A percentile compares a stretch with the other conserved stretches of the same genome.
These are phyloP conservation scores for Pseudovirgaria hyperparasitica DNA, from an alignment of 2,329 filamentous ascomycete species.

Conservation along the genomic window DNA sequence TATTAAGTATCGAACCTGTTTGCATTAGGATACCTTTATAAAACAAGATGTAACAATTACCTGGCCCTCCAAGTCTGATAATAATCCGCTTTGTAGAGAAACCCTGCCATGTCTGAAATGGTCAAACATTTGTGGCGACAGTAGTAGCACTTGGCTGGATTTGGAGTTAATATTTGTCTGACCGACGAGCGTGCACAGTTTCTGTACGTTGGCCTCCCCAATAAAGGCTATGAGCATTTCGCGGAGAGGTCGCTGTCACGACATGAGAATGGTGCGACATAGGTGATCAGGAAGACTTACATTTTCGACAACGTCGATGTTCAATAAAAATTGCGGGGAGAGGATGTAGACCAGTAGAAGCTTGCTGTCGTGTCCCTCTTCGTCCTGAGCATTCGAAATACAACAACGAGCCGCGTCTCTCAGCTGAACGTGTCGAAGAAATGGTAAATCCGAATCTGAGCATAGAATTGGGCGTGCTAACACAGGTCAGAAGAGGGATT, in stretches of 20 bases:
- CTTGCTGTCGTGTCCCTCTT: slow-evolving; percentile 2
- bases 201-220: slow-evolving; percentile 4
- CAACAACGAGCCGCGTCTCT: slow-evolving; percentile 9
- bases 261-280: slow-evolving; percentile 2
- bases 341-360: slow-evolving; percentile 6
- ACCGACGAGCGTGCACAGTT: slow-evolving; percentile 5
- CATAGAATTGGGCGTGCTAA: slow-evolving; percentile 7
- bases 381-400: slow-evolving; percentile 5
- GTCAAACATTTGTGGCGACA: slow-evolving; percentile 6
- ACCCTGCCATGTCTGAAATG: slow-evolving; percentile 9
- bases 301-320: slow-evolving; percentile 5
- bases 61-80: slow-evolving; percentile 2
- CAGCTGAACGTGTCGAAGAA: slow-evolving; percentile 6
- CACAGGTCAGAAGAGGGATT: slow-evolving; percentile 2
- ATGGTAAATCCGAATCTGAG: slow-evolving; percentile 4
- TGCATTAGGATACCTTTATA: slow-evolving; percentile 4
- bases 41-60: slow-evolving; percentile 3
- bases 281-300: slow-evolving; percentile 4
- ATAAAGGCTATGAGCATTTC: slow-evolving; percentile 7
- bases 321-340: slow-evolving; percentile 6
- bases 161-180: slow-evolving; percentile 3
- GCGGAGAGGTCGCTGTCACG: slow-evolving; percentile 4
- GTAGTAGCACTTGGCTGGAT: slow-evolving; percentile 6
- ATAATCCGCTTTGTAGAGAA: slow-evolving; percentile 5
- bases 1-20: slow-evolving; percentile 4